Evolutionary conservation across 2,329 filamentous ascomycete species (phyloP), one percentile per base, ranked within the genome.

Genomic region (Zymoseptoria pseudotritici): DNA sequence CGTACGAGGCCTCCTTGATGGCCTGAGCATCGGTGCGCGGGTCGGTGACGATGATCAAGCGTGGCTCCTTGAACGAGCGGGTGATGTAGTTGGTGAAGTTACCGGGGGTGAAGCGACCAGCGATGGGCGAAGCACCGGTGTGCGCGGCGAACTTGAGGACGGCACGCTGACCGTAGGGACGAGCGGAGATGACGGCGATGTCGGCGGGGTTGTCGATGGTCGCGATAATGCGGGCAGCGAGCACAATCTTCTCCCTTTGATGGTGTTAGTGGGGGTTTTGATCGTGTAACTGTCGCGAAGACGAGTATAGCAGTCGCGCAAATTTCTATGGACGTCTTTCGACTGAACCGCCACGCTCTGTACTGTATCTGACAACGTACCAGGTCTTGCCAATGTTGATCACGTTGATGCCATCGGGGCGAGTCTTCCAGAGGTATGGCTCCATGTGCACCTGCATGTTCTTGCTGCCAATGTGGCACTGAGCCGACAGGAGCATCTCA

Each of bases 71-170:
- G 91, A 99, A 99, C 69, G 94, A 97, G 77, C 94, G 93, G 81
- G 95, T 99, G 89, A 99, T 99, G 89, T 99, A 99, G 88, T 99
- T 99, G 86, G 94, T 99, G 89, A 99, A 99, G 82, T 93, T 96
- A 90, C 94, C 94, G 79, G 94, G 94, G 77, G 94, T 99, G 89
- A 99, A 99, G 79, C 94, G 94, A 83, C 94, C 94, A 75, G 94
- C 95, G 76, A 99, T 99, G 80, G 94, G 90, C 75, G 91, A 90
- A 75, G 95, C 92, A 78, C 94, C 94, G 71, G 94, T 99, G 89
- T 99, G 94, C 69, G 91, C 84, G 75, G 94, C 94, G 84, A 99
- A 99, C 89, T 99, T 99, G 79, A 99, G 90, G 77, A 99, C 95
- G 74, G 94, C 93, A 83, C 94, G 93, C 86, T 99, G 94, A 71